Evolutionary conservation across 257 asterid species (phyloP).

Genomic region (Gentiana dahurica): DNA sequence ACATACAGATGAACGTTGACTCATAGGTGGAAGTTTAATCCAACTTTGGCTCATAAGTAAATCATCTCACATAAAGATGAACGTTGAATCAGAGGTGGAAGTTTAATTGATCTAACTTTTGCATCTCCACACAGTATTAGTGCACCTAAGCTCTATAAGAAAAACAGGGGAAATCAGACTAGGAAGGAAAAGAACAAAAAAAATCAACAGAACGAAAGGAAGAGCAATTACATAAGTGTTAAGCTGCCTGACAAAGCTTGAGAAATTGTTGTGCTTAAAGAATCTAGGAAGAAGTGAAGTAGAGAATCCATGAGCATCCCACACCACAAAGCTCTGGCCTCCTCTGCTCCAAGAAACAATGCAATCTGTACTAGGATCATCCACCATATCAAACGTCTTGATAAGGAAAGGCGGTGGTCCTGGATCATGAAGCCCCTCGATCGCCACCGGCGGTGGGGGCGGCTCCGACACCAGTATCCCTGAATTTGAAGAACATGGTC

Average conservation of each 20-base stretch:
- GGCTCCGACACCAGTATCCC: not conserved
- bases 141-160: too few species aligned
- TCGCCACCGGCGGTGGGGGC: slow-evolving; percentile 40
- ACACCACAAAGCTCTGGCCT: slow-evolving; percentile 52
- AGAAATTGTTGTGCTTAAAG: slow-evolving; percentile 88
- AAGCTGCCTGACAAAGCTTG: slow-evolving; percentile 90
- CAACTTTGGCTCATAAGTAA: too few species aligned
- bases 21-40: too few species aligned
- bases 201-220: too few species aligned
- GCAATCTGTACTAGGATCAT: slow-evolving; percentile 43
- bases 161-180: too few species aligned
- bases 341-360: slow-evolving; percentile 54
- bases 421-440: slow-evolving; percentile 68
- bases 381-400: slow-evolving; percentile 86
- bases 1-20: too few species aligned
- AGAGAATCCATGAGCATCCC: slow-evolving; percentile 60
- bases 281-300: slow-evolving; percentile 53
- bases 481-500: slow-evolving; percentile 13
- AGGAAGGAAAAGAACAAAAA: too few species aligned
- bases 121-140: too few species aligned
- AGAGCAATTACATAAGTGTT: slow-evolving; percentile 63
- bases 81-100: too few species aligned
- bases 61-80: too few species aligned
- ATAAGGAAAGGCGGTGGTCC: slow-evolving; percentile 91
- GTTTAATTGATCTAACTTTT: too few species aligned